A percentile compares a stretch with the other conserved stretches of the same genome.
Conservation (phyloP, 345 rosid genomes). For the Hirschfeldia incana region DNA sequence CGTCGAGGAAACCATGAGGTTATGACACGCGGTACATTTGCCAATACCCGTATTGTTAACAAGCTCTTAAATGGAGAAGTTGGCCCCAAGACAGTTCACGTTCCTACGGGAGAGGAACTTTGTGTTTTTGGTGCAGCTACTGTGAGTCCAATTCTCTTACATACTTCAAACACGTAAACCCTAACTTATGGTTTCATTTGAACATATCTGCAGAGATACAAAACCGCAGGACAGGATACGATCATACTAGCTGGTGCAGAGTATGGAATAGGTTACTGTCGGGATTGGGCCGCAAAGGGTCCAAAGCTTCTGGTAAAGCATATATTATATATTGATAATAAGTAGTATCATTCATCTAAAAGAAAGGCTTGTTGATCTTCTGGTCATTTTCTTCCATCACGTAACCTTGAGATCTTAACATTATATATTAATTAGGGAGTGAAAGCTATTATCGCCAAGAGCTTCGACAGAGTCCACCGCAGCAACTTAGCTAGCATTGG, state of each 20-base stretch:
- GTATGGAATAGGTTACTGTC: conserved; percentile 82
- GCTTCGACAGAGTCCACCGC: conserved; percentile 65
- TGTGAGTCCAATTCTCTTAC: conserved; percentile 40
- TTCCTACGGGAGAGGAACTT: conserved; percentile 75
- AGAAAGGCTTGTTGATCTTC: neutral
- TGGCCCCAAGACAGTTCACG: conserved; percentile 76
- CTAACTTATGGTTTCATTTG: neutral
- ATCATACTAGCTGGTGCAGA: conserved; percentile 81
- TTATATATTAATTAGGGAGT: conserved; percentile 44
- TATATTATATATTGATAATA: neutral
- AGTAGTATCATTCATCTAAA: neutral
- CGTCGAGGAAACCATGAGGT: conserved; percentile 79
- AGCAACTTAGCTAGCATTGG: conserved; percentile 69
- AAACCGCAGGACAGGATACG: conserved; percentile 59
- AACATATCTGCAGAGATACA: conserved; percentile 53
- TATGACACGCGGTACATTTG: conserved; percentile 87
- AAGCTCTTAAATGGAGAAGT: conserved; percentile 80
- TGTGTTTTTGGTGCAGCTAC: conserved; percentile 71
- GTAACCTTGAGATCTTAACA: neutral
- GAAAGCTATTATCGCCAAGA: conserved; percentile 59
- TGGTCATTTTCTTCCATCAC: neutral
- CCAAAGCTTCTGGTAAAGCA: conserved; percentile 62
- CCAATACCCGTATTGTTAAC: conserved; percentile 74
- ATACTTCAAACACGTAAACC: neutral
- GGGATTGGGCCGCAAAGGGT: conserved; percentile 95